Evolutionary conservation across 1,139 yeast genomes (phyloP), one percentile per base, ranked within the genome.

Genomic region (Pichia sp.): DNA sequence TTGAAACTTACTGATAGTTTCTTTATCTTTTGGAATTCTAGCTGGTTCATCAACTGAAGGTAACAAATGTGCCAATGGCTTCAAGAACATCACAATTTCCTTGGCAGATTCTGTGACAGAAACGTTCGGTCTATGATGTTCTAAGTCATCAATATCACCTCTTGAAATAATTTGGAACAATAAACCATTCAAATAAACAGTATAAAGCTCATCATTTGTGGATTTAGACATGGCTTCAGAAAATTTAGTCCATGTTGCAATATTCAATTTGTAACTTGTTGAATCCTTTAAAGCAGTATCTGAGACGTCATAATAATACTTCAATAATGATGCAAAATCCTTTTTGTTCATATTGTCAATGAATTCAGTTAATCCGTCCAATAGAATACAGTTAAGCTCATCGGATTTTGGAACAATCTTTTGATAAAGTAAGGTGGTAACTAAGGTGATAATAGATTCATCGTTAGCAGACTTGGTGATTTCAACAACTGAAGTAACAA

Each of bases 381-480:
- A 67, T 38, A 80, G 66, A 38, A 72, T 60, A 0, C 72, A 67
- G 17, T 64, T 62, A 18, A 62, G 53, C 35, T 59, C 62, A 15
- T 57, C 48, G 1, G 59, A 51, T 7, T 47, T 51, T 33, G 58
- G 73, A 43, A 72, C 72, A n/a, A 82, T 72, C 60, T 93, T 93
- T 66, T 93, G 98, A 17, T 88, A 79, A 48, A 93, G 72, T 38
- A 93, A 83, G 0, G 96, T 85, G 8, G 88, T 82, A 0, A 95
- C 84, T 54, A 93, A 73, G 1, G 88, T 83, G n/a, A 87, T 80
- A 33, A 91, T 85, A 22, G 87, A 77, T 50, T 81, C 83, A 57
- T 87, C 95, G 43, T 80, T 76, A 58, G 89, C 85, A 35, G 76
- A 73, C 35, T 79, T 76, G 0, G 93, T 82, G 42, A 91, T 77